phyloP scores from a whole-genome alignment of 2,329 filamentous ascomycete species.

The Teratosphaeria pseudoeucalypti region DNA sequence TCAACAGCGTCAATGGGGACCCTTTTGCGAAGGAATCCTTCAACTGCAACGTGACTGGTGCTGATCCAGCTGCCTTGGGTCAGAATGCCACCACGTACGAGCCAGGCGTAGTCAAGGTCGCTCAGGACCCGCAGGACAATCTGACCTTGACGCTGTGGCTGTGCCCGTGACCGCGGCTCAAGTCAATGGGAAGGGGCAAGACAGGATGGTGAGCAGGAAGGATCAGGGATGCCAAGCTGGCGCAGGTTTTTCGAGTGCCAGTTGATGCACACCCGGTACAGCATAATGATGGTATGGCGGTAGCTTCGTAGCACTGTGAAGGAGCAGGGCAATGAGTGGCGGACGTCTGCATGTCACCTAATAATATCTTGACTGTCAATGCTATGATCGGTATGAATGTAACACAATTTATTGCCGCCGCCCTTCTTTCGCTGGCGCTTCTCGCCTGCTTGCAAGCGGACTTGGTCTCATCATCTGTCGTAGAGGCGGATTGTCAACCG shows the following conservation, averaged over 20 bases:
- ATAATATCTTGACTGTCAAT: neutral
- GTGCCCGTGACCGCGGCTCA: neutral
- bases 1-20: slow-evolving; percentile 18
- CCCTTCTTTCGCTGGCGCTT: neutral
- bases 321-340: neutral
- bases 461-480: too few relatives aligned
- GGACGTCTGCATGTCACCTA: neutral
- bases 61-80: slow-evolving; percentile 1
- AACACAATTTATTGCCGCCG: neutral
- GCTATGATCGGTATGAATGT: neutral
- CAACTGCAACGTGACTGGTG: slow-evolving; percentile 10
- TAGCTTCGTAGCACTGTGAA: neutral
- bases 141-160: neutral
- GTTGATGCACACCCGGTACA: neutral
- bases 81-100: slow-evolving; percentile 2
- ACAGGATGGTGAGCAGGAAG: neutral
- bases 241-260: neutral
- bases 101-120: neutral
- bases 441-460: too few relatives aligned
- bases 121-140: neutral
- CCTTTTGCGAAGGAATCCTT: slow-evolving; percentile 14
- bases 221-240: neutral
- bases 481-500: too few relatives aligned
- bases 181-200: neutral
- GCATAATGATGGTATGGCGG: neutral